Percentiles rank a stretch among this genome's conserved stretches.
Conservation (phyloP, 1,284 basidiomycete species). For the Sanghuangporus weigelae region DNA sequence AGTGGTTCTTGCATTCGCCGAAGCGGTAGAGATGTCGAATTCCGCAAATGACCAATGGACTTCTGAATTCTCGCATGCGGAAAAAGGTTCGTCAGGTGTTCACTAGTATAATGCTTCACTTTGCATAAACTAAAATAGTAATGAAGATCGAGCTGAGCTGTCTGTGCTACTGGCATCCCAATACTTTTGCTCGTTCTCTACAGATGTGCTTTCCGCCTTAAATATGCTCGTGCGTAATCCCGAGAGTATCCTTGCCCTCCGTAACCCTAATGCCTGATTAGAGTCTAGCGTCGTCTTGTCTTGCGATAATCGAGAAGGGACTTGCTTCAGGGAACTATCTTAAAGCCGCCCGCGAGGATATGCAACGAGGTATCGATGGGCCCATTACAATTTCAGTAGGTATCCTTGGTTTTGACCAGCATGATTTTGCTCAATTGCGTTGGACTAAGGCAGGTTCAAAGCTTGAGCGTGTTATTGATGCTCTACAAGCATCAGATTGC, state of each 20-base stretch:
- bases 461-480: background rate
- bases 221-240: constrained; percentile 3
- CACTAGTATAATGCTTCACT: background rate
- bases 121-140: background rate
- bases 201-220: constrained; percentile 15
- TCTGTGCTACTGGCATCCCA: constrained; percentile 14
- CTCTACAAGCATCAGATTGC: constrained; percentile 1
- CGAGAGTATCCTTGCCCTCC: background rate
- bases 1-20: constrained; percentile 55
- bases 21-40: constrained; percentile 51
- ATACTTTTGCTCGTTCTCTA: constrained; percentile 15
- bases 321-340: constrained; percentile 10
- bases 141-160: constrained; percentile 6
- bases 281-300: background rate
- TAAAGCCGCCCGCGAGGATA: background rate
- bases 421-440: background rate
- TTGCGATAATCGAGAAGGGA: constrained; percentile 1
- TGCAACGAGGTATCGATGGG: background rate
- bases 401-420: background rate
- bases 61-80: constrained; percentile 52
- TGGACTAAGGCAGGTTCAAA: background rate
- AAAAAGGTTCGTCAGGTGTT: constrained; percentile 30
- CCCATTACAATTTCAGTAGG: constrained; percentile 1
- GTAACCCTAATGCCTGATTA: background rate
- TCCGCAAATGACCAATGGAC: constrained; percentile 48